Percentiles rank a stretch among this genome's conserved stretches.
Conservation (phyloP, 805 yeast genomes). For the Millerago galiae region DNA sequence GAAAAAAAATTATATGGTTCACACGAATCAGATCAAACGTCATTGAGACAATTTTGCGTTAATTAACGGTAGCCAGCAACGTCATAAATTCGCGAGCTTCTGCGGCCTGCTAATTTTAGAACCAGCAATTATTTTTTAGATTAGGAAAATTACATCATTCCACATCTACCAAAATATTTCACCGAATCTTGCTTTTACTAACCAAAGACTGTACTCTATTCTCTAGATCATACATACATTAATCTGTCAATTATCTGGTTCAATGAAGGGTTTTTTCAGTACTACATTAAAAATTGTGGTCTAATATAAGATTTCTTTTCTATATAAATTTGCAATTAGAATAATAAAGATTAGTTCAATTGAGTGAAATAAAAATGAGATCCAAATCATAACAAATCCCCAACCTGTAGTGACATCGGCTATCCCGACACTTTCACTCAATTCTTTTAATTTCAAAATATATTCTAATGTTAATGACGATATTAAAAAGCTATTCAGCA, state of each 20-base stretch:
- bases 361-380: conserved; percentile 11
- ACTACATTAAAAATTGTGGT: not conserved
- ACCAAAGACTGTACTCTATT: no score
- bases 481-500: conserved; percentile 13
- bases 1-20: no score
- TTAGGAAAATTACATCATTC: no score
- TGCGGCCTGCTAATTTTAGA: conserved; percentile 4
- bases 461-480: conserved; percentile 23
- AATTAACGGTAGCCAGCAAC: no score
- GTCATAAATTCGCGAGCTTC: not conserved
- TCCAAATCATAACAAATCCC: conserved; percentile 19
- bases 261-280: no score
- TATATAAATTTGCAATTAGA: conserved; percentile 16
- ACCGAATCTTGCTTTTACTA: no score
- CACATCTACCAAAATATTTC: no score
- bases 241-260: no score
- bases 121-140: not conserved
- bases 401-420: conserved; percentile 17
- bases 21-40: no score
- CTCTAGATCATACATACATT: no score
- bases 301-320: conserved; percentile 5
- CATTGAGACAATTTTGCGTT: no score
- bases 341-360: conserved; percentile 7
- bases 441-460: conserved; percentile 12
- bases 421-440: conserved; percentile 19